A percentile compares a stretch with the other conserved stretches of the same genome.
phyloP scores from a whole-genome alignment of 371 early-diverging fungal genomes.

The Capillidium heterosporum region DNA sequence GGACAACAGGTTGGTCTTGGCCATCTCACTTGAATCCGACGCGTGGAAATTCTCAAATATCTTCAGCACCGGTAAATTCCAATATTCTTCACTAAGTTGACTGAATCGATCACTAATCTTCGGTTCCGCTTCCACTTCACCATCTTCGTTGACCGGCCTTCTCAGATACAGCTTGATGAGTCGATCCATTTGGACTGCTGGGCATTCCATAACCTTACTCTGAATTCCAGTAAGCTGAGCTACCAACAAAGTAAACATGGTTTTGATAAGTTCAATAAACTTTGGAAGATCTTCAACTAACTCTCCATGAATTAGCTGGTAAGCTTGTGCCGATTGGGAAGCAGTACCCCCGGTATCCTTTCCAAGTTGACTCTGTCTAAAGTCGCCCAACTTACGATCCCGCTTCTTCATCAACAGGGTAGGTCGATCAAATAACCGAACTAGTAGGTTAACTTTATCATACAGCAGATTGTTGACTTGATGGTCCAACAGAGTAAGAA shows the following conservation, averaged over 20 bases:
- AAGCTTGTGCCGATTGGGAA: background rate
- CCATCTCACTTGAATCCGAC: no score
- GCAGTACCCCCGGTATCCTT: background rate
- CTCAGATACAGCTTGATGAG: no score
- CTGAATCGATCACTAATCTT: background rate
- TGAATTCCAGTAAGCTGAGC: background rate
- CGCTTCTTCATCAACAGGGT: constrained; percentile 1
- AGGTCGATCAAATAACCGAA: background rate
- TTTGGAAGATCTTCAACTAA: background rate
- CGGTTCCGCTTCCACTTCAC: background rate
- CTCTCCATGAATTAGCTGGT: background rate
- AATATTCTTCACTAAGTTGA: background rate
- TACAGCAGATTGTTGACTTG: background rate
- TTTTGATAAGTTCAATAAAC: background rate
- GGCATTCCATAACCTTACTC: background rate
- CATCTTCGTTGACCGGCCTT: no score
- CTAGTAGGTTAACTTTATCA: background rate
- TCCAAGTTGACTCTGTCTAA: background rate
- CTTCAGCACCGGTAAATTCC: no score
- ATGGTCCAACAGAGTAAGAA: background rate
- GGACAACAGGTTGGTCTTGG: no score
- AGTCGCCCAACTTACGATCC: background rate
- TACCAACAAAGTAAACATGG: background rate
- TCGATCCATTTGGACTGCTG: no score
- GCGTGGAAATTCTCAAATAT: no score